Evolutionary conservation across 805 yeast genomes (phyloP).

Genomic region (Pichia ethanolica): DNA sequence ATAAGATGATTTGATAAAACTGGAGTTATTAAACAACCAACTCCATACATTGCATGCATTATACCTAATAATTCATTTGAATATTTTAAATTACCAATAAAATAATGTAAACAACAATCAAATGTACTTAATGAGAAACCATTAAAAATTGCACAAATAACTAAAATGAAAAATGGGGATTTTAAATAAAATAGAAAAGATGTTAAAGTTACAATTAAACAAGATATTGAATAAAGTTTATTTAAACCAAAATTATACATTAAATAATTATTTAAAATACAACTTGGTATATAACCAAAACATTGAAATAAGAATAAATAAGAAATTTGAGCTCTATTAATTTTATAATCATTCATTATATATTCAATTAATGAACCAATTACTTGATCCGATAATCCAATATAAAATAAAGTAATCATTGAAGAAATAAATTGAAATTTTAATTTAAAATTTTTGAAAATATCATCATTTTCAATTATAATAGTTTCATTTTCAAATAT

Average conservation of each 20-base stretch:
- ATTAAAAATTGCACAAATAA: slow-evolving; percentile 30
- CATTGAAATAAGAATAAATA: slow-evolving; percentile 45
- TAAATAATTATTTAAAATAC: slow-evolving; percentile 37
- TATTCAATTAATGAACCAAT: slow-evolving; percentile 53
- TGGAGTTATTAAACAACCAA: slow-evolving; percentile 48
- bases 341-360: slow-evolving; percentile 38
- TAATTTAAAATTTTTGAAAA: slow-evolving; percentile 31
- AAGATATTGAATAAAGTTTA: slow-evolving; percentile 33
- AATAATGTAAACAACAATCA: slow-evolving; percentile 50
- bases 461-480: slow-evolving; percentile 33
- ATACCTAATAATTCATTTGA: slow-evolving; percentile 44
- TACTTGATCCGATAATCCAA: slow-evolving; percentile 56
- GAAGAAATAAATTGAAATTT: slow-evolving; percentile 37
- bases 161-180: slow-evolving; percentile 37
- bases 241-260: slow-evolving; percentile 41
- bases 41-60: slow-evolving; percentile 45
- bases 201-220: slow-evolving; percentile 6
- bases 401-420: slow-evolving; percentile 33
- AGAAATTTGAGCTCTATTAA: slow-evolving; percentile 43
- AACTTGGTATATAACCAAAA: slow-evolving; percentile 48
- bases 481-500: slow-evolving; percentile 20
- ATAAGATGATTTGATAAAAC: slow-evolving; percentile 36
- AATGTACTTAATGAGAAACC: slow-evolving; percentile 54
- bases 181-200: slow-evolving; percentile 28
- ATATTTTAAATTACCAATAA: slow-evolving; percentile 40